Percentiles rank a stretch among this genome's conserved stretches.
These are phyloP conservation scores for Lactarius trivialis DNA, from an alignment of 768 basidiomycete genomes.

Conservation along the genomic window DNA sequence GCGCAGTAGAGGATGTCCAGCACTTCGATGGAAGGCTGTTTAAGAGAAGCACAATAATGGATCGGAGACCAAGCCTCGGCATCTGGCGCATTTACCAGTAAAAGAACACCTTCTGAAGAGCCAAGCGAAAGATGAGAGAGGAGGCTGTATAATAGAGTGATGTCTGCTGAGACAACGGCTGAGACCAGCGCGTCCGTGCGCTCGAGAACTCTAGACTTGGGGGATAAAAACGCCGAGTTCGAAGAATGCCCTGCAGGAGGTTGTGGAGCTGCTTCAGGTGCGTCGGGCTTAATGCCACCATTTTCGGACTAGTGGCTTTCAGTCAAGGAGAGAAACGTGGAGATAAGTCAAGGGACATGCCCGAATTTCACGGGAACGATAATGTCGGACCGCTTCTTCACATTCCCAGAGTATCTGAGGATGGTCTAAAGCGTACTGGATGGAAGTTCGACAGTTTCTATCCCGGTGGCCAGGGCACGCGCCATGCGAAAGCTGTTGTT, in stretches of 20 bases:
- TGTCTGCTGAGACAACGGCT: slow-evolving; percentile 44
- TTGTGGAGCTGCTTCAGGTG: slow-evolving; percentile 49
- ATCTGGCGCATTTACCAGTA: slow-evolving; percentile 63
- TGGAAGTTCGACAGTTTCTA: slow-evolving; percentile 60
- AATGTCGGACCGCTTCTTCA: slow-evolving; percentile 55
- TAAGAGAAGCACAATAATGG: slow-evolving; percentile 57
- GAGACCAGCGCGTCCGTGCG: slow-evolving; percentile 49
- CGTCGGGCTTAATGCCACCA: slow-evolving; percentile 42
- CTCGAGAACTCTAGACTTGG: slow-evolving; percentile 36
- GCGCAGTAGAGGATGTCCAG: slow-evolving; percentile 70
- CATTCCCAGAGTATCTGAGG: slow-evolving; percentile 63
- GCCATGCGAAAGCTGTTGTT: slow-evolving; percentile 52
- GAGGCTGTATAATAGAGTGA: slow-evolving; percentile 46
- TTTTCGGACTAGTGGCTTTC: slow-evolving; percentile 11
- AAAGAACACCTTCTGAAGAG: slow-evolving; percentile 32
- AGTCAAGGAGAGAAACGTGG: not conserved
- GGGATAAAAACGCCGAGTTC: slow-evolving; percentile 31
- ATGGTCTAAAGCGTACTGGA: slow-evolving; percentile 62
- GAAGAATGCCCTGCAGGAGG: slow-evolving; percentile 23
- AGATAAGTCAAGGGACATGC: slow-evolving; percentile 32
- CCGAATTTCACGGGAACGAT: slow-evolving; percentile 53
- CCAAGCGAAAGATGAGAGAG: slow-evolving; percentile 40
- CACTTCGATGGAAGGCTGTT: slow-evolving; percentile 50
- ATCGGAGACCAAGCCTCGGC: slow-evolving; percentile 64
- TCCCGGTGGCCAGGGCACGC: slow-evolving; percentile 71